Conservation (phyloP, 306 rosid genomes). For the Lagenaria siceraria region DNA sequence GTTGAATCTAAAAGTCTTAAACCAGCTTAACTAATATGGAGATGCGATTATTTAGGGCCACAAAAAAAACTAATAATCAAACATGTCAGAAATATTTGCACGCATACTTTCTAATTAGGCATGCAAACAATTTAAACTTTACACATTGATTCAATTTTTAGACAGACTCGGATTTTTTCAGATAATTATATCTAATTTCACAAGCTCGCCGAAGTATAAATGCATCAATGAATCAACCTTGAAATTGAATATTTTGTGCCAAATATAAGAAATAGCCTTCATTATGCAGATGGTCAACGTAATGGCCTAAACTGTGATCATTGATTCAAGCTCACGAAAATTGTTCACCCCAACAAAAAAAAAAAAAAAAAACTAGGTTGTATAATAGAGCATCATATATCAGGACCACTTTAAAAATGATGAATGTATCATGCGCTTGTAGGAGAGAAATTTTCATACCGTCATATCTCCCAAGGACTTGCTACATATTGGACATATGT, state of each 20-base stretch:
- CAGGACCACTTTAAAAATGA: neutral
- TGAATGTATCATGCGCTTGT: neutral
- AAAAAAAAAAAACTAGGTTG: too few relatives aligned
- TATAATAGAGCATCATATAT: too few relatives aligned
- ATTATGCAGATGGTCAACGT: too few relatives aligned
- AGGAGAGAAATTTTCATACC: constrained; percentile 33
- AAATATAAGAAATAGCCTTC: too few relatives aligned
- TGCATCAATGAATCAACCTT: neutral
- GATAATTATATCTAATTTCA: neutral
- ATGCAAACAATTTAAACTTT: neutral
- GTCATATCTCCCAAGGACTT: constrained; percentile 98
- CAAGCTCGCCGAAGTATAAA: neutral
- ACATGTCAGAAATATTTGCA: neutral
- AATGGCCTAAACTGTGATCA: too few relatives aligned
- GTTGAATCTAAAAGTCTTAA: neutral
- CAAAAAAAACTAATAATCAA: neutral
- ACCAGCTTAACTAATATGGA: neutral
- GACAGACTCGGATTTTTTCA: neutral
- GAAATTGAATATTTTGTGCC: too few relatives aligned
- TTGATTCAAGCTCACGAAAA: too few relatives aligned
- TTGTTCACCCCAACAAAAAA: too few relatives aligned
- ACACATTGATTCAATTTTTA: neutral
- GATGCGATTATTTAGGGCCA: neutral
- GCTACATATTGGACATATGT: constrained; percentile 98
- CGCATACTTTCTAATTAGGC: neutral